Evolutionary conservation across 148 eudicot species (phyloP).

Genomic region (Fagopyrum homotropicum): DNA sequence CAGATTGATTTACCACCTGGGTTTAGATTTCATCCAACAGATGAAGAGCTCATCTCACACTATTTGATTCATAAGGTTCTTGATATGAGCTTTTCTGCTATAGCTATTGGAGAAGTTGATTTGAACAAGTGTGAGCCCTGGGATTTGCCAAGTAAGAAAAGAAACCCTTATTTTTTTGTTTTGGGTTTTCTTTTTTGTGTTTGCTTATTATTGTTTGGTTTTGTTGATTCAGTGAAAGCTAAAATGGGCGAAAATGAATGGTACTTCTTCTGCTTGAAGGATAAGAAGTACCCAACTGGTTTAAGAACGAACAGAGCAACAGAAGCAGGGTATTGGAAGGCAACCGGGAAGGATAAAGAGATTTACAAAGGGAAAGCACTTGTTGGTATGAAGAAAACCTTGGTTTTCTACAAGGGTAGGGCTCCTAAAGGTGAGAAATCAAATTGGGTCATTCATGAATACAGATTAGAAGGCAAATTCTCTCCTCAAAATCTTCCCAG

Average conservation of each 20-base stretch:
- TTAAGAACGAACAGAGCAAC: conserved; percentile 57
- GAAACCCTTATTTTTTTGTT: neutral
- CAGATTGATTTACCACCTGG: conserved; percentile 25
- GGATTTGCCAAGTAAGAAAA: conserved; percentile 26
- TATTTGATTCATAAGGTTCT: conserved; percentile 20
- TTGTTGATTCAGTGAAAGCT: conserved; percentile 31
- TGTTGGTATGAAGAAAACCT: conserved; percentile 61
- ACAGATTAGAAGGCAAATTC: conserved; percentile 37
- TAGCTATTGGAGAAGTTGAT: conserved; percentile 27
- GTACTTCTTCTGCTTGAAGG: conserved; percentile 56
- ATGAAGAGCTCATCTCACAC: conserved; percentile 23
- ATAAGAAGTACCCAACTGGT: conserved; percentile 58
- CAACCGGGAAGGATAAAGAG: conserved; percentile 63
- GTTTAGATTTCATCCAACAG: conserved; percentile 19
- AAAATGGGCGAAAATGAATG: conserved; percentile 64
- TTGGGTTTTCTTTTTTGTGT: neutral
- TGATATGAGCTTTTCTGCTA: conserved; percentile 17
- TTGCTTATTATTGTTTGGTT: neutral
- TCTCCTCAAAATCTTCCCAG: conserved; percentile 27
- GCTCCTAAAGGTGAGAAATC: conserved; percentile 55
- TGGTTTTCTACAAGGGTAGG: conserved; percentile 60
- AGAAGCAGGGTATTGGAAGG: conserved; percentile 64
- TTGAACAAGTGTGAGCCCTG: conserved; percentile 25
- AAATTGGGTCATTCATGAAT: conserved; percentile 67
- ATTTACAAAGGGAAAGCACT: conserved; percentile 42